Evolutionary conservation across 2,329 filamentous ascomycete genomes (phyloP).

Genomic region (Sordariomycetes sp.): DNA sequence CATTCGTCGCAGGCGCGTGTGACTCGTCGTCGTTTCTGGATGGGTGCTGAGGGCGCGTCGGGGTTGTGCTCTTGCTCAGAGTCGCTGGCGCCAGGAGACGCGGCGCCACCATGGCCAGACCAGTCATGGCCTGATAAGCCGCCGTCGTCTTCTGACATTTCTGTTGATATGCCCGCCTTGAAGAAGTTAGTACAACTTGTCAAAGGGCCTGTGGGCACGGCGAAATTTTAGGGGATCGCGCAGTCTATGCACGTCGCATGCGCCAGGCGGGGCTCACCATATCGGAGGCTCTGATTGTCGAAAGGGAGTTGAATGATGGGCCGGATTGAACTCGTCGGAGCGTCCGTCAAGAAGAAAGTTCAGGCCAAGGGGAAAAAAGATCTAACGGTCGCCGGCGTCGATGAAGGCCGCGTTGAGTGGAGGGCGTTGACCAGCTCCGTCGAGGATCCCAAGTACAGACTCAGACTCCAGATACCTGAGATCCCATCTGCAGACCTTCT

Average conservation of each 20-base stretch:
- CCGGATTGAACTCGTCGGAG: not conserved
- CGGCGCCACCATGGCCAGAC: constrained; percentile 18
- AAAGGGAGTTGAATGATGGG: not conserved
- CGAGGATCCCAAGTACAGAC: constrained; percentile 17
- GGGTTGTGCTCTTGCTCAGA: constrained; percentile 28
- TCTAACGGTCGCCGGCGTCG: not conserved
- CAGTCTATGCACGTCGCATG: constrained; percentile 1
- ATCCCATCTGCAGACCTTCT: constrained; percentile 12
- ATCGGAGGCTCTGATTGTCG: not conserved
- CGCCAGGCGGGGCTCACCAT: constrained; percentile 6
- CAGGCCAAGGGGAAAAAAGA: not conserved
- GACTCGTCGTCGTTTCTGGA: constrained; percentile 70
- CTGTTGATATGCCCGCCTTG: constrained; percentile 19
- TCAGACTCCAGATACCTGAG: constrained; percentile 11
- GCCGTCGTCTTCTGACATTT: constrained; percentile 35
- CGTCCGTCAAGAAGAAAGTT: not conserved
- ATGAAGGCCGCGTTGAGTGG: not conserved
- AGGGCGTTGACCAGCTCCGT: constrained; percentile 6
- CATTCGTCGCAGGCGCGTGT: constrained; percentile 78
- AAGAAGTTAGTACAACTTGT: constrained; percentile 9
- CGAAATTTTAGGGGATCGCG: not conserved
- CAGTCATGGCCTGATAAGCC: constrained; percentile 23
- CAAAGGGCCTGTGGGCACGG: not conserved
- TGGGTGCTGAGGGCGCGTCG: constrained; percentile 39
- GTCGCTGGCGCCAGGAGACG: constrained; percentile 32